Base-by-base conservation (phyloP, 768 basidiomycete genomes). In the Mycena belliarum region DNA sequence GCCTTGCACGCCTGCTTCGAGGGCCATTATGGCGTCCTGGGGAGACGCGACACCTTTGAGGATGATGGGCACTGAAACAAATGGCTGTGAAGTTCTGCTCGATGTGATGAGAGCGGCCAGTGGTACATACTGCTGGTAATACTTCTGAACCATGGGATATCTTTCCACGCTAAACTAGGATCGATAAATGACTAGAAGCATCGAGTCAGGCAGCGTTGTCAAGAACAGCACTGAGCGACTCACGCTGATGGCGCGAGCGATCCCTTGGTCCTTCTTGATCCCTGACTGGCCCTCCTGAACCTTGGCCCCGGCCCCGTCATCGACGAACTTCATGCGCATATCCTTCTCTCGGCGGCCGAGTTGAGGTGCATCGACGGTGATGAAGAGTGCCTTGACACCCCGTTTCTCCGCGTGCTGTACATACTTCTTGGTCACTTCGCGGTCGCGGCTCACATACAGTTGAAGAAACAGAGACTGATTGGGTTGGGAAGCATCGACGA, bases 321-420 rank as follows among this genome's bases (percentile, higher is more conserved):
- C 89, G 3, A 89, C 92, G 59, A 98, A 98, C 69, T 94, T 96
- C 86, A 90, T 90, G 24, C 96, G 81, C 95, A 98, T 98, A 68
- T 98, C 96, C 75, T 95, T 95, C 71, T 96, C 95, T 57, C 95
- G 82, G 14, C 95, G 84, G 42, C 96, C 96, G 11, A 98, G 86
- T 64, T 97, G 95, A 7, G 96, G 96, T 0, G 96, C 96, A 74
- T 98, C 96, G 47, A 59, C 96, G 0, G 96, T 98, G 70, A 98
- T 97, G 73, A 98, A 98, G 14, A 98, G 76, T 4, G 82, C 96
- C 70, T 94, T 95, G 68, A 99, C 83, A 2, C 96, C 96, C 25
- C 94, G 84, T 61, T 81, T 76, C 72, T 95, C 94, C 1, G 97
- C 97, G 62, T 96, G 92, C 65, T 91, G 85, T 0, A 98, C 91